Conservation (phyloP, 2,329 filamentous ascomycete genomes). For the Nothomitra cinnamomea region DNA sequence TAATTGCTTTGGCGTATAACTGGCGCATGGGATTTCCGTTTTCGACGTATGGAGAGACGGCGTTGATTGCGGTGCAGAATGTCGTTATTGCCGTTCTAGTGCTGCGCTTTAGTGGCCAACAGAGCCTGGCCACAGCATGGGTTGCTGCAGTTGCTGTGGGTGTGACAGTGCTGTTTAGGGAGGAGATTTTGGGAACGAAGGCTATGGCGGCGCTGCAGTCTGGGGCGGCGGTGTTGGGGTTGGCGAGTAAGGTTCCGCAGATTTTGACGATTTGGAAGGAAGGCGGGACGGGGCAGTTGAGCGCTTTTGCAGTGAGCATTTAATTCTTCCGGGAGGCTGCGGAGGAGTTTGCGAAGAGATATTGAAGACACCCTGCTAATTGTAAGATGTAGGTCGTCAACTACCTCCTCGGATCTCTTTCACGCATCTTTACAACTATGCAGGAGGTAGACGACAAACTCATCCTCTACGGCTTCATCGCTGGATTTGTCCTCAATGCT, state of each 20-base stretch:
- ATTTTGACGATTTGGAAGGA: conserved; percentile 72
- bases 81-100: conserved; percentile 77
- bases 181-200: conserved; percentile 45
- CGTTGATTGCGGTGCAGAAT: conserved; percentile 82
- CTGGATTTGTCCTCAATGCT: conserved; percentile 77
- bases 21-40: conserved; percentile 83
- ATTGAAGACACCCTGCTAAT: neutral
- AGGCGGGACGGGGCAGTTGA: conserved; percentile 86
- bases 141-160: conserved; percentile 57
- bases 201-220: conserved; percentile 63
- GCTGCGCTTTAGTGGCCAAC: conserved; percentile 60
- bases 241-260: conserved; percentile 88
- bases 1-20: conserved; percentile 87
- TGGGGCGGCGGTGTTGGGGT: conserved; percentile 62
- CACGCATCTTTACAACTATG: conserved; percentile 91
- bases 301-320: conserved; percentile 85
- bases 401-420: conserved; percentile 82
- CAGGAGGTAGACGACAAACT: conserved; percentile 95
- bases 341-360: too few relatives aligned
- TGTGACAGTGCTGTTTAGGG: conserved; percentile 52
- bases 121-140: conserved; percentile 54
- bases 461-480: conserved; percentile 87
- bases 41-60: conserved; percentile 91
- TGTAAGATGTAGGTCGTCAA: conserved; percentile 64
- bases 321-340: too few relatives aligned